These are phyloP conservation scores for Saccharomyces uvarum DNA, from an alignment of 1,139 yeast species.

Conservation along the genomic window DNA sequence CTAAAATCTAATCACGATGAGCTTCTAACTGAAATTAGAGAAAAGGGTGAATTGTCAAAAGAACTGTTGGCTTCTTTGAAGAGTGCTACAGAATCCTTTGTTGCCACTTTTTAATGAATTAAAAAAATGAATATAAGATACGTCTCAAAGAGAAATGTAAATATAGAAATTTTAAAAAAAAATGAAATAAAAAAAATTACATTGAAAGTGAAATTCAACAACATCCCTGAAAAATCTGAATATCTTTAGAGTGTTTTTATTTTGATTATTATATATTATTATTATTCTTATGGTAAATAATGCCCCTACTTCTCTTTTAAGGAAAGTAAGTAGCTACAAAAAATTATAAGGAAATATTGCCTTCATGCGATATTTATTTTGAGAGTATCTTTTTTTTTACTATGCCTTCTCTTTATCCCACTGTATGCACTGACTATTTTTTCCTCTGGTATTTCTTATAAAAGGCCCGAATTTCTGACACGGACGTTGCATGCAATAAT, in stretches of 20 bases:
- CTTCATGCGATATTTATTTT: not conserved
- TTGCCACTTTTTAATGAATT: constrained; percentile 62
- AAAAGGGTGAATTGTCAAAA: constrained; percentile 84
- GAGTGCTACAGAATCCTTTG: constrained; percentile 85
- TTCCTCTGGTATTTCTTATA: not conserved
- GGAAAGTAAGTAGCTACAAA: not conserved
- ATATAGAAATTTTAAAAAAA: not conserved
- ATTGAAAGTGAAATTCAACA: not conserved
- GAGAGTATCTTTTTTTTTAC: not conserved
- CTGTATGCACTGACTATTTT: not conserved
- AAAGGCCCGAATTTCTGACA: constrained; percentile 1
- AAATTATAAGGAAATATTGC: not conserved
- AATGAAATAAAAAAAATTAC: not conserved
- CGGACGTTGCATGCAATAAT: not conserved
- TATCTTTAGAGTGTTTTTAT: not conserved
- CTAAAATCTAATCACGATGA: constrained; percentile 86
- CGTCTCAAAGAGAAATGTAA: constrained; percentile 1
- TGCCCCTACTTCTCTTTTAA: not conserved
- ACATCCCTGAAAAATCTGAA: not conserved
- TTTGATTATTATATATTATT: not conserved
- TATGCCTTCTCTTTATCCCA: not conserved
- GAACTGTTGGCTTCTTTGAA: constrained; percentile 83
- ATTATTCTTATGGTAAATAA: constrained; percentile 1
- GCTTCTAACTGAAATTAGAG: constrained; percentile 75
- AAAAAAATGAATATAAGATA: not conserved